Evolutionary conservation across 352 stramenopile genomes (phyloP).

Genomic region (Phytophthora rubi): DNA sequence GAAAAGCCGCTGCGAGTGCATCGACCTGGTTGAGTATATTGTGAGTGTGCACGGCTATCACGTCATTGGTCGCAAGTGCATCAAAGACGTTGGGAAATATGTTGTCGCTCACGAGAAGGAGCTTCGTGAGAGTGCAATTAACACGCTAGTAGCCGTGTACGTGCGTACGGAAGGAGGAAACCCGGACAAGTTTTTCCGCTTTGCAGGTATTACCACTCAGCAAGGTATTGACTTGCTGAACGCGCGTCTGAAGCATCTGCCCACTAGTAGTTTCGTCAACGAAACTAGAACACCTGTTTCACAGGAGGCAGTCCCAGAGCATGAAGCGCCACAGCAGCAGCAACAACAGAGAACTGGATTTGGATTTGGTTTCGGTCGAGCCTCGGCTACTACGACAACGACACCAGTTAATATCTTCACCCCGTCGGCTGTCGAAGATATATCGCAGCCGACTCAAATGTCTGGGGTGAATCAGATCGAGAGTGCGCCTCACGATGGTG

Average conservation of each 20-base stretch:
- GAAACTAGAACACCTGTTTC: slow-evolving; percentile 15
- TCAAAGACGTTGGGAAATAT: slow-evolving; percentile 85
- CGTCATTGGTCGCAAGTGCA: slow-evolving; percentile 69
- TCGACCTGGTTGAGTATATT: slow-evolving; percentile 84
- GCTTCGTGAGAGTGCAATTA: slow-evolving; percentile 80
- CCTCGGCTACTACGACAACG: slow-evolving; percentile 14
- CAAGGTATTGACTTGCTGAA: slow-evolving; percentile 83
- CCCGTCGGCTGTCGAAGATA: slow-evolving; percentile 8
- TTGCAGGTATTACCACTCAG: slow-evolving; percentile 74
- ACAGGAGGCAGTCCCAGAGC: slow-evolving; percentile 14
- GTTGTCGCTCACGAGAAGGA: slow-evolving; percentile 85
- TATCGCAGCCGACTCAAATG: slow-evolving; percentile 29
- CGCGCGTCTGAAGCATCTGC: slow-evolving; percentile 81
- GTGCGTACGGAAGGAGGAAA: slow-evolving; percentile 62
- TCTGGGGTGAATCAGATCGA: slow-evolving; percentile 43
- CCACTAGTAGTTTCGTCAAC: slow-evolving; percentile 43
- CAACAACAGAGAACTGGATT: slow-evolving; percentile 27
- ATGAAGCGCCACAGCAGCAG: slow-evolving; percentile 22
- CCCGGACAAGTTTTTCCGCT: slow-evolving; percentile 81
- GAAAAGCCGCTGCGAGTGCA: slow-evolving; percentile 86
- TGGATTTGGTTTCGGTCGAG: slow-evolving; percentile 42
- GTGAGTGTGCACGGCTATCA: slow-evolving; percentile 67
- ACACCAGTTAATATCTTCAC: slow-evolving; percentile 10
- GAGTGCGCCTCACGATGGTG: slow-evolving; percentile 44
- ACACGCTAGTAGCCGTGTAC: slow-evolving; percentile 75